Evolutionary conservation across 768 basidiomycete species (phyloP).

Genomic region (Trametes maxima): DNA sequence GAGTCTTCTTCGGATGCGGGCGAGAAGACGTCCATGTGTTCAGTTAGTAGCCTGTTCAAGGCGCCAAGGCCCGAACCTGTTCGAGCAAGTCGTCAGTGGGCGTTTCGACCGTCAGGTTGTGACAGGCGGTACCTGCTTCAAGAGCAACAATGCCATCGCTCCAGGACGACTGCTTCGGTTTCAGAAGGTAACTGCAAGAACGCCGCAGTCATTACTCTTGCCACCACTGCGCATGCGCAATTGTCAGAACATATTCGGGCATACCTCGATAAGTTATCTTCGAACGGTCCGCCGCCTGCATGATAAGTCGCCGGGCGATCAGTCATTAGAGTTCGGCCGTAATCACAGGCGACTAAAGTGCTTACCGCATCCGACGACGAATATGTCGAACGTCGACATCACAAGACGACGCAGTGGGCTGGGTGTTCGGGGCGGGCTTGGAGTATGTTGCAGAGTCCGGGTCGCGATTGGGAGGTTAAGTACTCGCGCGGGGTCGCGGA

Average conservation of each 20-base stretch:
- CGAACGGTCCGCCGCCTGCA: constrained; percentile 82
- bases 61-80: constrained; percentile 88
- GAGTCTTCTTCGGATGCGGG: constrained; percentile 27
- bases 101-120: not conserved
- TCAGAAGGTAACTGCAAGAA: constrained; percentile 80
- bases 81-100: not conserved
- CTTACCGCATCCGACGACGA: constrained; percentile 62
- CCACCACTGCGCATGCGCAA: no score
- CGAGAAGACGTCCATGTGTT: constrained; percentile 58
- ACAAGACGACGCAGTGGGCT: not conserved
- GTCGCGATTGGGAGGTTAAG: no score
- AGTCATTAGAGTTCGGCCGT: not conserved
- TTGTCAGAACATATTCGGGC: constrained; percentile 24
- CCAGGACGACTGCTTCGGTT: constrained; percentile 68
- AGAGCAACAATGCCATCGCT: constrained; percentile 79
- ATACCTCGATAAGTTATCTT: constrained; percentile 87
- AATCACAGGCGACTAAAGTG: not conserved
- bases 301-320: constrained; percentile 14
- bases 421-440: not conserved
- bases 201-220: constrained; percentile 4
- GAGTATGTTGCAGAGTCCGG: not conserved
- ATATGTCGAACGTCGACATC: constrained; percentile 64
- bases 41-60: constrained; percentile 58
- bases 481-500: not conserved
- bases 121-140: constrained; percentile 75